Evolutionary conservation across 805 yeast species (phyloP), one percentile per base, ranked within the genome.

Genomic region (Candida mattraensis): DNA sequence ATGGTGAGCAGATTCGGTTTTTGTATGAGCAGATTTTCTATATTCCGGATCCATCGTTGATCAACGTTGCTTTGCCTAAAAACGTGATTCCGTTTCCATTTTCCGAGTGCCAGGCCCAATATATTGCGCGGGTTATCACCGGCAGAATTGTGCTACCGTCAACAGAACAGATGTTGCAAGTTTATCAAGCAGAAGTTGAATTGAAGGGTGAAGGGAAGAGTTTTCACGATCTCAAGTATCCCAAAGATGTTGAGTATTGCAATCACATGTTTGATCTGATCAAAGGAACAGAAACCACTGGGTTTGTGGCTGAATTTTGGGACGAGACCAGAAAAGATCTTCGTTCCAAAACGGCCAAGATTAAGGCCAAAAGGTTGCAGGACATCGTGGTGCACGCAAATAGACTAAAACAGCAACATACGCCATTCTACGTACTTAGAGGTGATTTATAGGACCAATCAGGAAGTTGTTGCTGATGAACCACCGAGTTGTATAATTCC

Each of bases 191-290:
- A 16, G 67, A 71, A 37, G 21, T 67, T 9, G 60, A 56, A 11
- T 45, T 35, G 5, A 67, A 71, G 39, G 85, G 83, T 5, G 63
- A 64, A 10, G 75, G 72, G 12, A 56, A 67, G 18, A 47, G 54
- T 3, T 75, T 70, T 56, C 87, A 81, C 50, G 72, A 69, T 39
- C 53, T 82, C 54, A 63, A 61, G 11, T 68, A 57, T 45, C 85
- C 86, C 8, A 60, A 60, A 29, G 93, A 83, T 47, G 77, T 73
- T 1, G 73, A 72, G 17, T 84, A 79, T 53, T 71, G 76, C 48
- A 71, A 72, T 45, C 61, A 63, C 33, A 56, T 75, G 42, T 63
- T 63, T 37, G 54, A 57, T 16, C 58, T 66, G 33, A 58, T 59
- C 28, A 61, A 44, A 18, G 57, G 54, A 37, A 69, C 66, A 18